Percentiles rank a stretch among this genome's conserved stretches.
Conservation (phyloP, 140 eudicot species). For the Anethum foeniculum region DNA sequence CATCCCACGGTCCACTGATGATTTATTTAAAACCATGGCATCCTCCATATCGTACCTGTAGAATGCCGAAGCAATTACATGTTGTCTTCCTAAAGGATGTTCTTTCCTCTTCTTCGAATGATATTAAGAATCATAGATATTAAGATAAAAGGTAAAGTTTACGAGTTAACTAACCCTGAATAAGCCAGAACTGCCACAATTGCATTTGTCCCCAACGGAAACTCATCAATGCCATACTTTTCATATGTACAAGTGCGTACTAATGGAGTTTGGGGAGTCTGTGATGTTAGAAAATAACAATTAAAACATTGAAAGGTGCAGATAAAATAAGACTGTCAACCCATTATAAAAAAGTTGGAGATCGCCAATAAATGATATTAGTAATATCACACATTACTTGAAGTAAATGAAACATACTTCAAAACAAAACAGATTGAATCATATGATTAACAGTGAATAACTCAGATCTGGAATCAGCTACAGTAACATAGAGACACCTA, state of each 20-base stretch:
- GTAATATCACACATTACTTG: background rate
- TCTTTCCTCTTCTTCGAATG: background rate
- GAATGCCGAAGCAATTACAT: constrained; percentile 3
- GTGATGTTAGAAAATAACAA: constrained; percentile 17
- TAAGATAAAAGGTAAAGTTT: background rate
- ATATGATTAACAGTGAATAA: background rate
- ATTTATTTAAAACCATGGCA: constrained; percentile 92
- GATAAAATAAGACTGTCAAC: background rate
- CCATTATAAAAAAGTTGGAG: background rate
- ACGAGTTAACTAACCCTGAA: constrained; percentile 55
- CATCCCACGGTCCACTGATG: constrained; percentile 94
- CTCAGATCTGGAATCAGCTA: background rate
- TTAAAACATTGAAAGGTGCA: background rate
- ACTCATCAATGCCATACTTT: constrained; percentile 73
- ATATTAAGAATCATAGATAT: background rate
- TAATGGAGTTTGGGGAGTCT: constrained; percentile 97
- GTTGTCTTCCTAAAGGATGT: background rate
- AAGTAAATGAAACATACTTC: background rate
- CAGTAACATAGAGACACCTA: background rate
- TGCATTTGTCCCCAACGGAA: constrained; percentile 91
- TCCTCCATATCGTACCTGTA: constrained; percentile 98
- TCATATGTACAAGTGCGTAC: constrained; percentile 81
- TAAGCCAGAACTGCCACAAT: constrained; percentile 97
- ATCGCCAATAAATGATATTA: background rate
- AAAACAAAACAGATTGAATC: background rate